Conservation (phyloP, 1,284 basidiomycete species). For the Anthracocystis setariae region DNA sequence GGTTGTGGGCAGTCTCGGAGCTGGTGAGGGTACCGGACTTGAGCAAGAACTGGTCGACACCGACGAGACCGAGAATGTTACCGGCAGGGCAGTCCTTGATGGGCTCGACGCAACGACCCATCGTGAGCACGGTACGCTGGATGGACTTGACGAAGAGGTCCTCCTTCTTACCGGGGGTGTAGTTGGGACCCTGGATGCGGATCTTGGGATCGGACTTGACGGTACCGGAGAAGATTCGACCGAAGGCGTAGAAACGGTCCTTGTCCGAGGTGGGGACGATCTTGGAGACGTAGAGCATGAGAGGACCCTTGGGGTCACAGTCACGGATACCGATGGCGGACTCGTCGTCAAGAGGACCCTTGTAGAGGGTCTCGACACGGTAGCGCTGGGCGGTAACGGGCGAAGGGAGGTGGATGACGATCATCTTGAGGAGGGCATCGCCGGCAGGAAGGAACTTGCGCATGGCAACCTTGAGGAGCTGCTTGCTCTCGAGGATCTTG, state of each 20-base stretch:
- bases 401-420: slow-evolving; percentile 93
- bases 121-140: slow-evolving; percentile 99
- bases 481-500: slow-evolving; percentile 92
- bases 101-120: slow-evolving; percentile 98
- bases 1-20: slow-evolving; percentile 99
- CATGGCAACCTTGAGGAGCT: slow-evolving; percentile 97
- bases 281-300: slow-evolving; percentile 99
- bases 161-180: slow-evolving; percentile 97
- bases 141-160: slow-evolving; percentile 98
- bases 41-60: slow-evolving; percentile 99
- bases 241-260: slow-evolving; percentile 99
- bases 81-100: slow-evolving; percentile 99
- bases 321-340: slow-evolving; percentile 98
- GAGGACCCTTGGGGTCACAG: slow-evolving; percentile 95
- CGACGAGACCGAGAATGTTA: slow-evolving; percentile 99
- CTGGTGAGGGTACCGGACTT: slow-evolving; percentile 96
- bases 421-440: slow-evolving; percentile 99
- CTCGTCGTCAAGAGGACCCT: slow-evolving; percentile 99
- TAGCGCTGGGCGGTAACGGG: slow-evolving; percentile 96
- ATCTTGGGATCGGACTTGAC: slow-evolving; percentile 97
- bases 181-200: slow-evolving; percentile 99
- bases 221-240: slow-evolving; percentile 99
- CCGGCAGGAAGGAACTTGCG: slow-evolving; percentile 99
- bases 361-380: slow-evolving; percentile 99
- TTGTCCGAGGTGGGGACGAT: slow-evolving; percentile 99